A percentile compares a stretch with the other conserved stretches of the same genome.
Conservation (phyloP, 768 basidiomycete species). For the Scleroderma bovista region DNA sequence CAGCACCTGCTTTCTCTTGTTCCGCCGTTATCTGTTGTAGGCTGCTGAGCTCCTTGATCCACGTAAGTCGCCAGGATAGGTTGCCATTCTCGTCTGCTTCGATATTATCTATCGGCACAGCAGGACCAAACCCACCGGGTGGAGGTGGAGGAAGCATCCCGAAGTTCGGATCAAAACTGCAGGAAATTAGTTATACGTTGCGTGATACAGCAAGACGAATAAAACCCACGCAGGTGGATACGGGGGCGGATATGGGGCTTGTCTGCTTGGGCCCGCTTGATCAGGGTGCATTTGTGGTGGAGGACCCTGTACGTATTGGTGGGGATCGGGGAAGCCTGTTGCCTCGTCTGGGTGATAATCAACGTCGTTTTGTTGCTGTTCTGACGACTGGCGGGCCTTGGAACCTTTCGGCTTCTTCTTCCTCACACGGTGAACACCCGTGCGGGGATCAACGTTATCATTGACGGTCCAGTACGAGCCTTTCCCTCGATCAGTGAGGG, state of each 20-base stretch:
- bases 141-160: constrained; percentile 58
- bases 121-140: constrained; percentile 28
- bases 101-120: constrained; percentile 65
- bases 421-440: constrained; percentile 82
- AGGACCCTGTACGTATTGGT: constrained; percentile 47
- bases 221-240: constrained; percentile 47
- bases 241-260: constrained; percentile 54
- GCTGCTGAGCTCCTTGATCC: constrained; percentile 75
- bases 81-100: constrained; percentile 76
- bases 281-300: constrained; percentile 49
- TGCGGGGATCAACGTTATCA: constrained; percentile 83
- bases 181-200: constrained; percentile 8
- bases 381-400: constrained; percentile 46
- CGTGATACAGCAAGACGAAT: background rate
- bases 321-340: constrained; percentile 48
- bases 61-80: constrained; percentile 72
- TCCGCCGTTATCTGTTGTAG: constrained; percentile 73
- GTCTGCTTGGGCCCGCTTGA: constrained; percentile 55
- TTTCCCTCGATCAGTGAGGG: constrained; percentile 85
- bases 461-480: constrained; percentile 93
- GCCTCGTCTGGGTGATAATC: constrained; percentile 57
- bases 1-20: constrained; percentile 76
- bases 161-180: constrained; percentile 72
- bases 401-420: constrained; percentile 75
- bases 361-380: constrained; percentile 42